phyloP scores from a whole-genome alignment of 2,329 filamentous ascomycete genomes.

The Aureobasidium sp. region DNA sequence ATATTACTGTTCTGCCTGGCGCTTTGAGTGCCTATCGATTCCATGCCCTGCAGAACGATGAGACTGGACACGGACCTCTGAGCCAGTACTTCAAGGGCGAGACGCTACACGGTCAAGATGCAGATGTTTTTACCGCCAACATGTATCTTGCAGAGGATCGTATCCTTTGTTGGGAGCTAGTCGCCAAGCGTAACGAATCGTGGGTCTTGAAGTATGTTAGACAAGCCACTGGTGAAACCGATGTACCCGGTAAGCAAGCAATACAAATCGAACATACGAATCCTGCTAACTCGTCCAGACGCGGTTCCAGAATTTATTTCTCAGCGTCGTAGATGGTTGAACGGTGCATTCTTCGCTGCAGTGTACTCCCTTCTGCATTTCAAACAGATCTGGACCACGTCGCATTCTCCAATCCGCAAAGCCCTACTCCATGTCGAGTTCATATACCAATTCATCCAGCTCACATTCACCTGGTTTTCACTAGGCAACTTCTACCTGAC shows the following conservation, averaged over 20 bases:
- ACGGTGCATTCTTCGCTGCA: conserved; percentile 96
- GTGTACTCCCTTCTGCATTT: conserved; percentile 97
- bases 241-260: conserved; percentile 72
- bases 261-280: not conserved
- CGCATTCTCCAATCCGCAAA: conserved; percentile 85
- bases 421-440: conserved; percentile 91
- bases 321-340: conserved; percentile 92
- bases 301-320: conserved; percentile 94
- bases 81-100: conserved; percentile 99
- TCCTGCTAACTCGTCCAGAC: conserved; percentile 46
- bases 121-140: conserved; percentile 95
- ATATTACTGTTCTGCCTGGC: conserved; percentile 93
- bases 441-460: conserved; percentile 84
- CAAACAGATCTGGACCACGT: conserved; percentile 84
- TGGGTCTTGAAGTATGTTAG: conserved; percentile 99
- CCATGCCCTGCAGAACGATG: conserved; percentile 92
- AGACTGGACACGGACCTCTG: conserved; percentile 86
- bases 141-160: conserved; percentile 90
- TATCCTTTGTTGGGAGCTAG: conserved; percentile 88
- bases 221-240: conserved; percentile 91
- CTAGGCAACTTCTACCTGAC: conserved; percentile 97
- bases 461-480: conserved; percentile 96
- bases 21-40: conserved; percentile 93
- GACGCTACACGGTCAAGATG: conserved; percentile 89
- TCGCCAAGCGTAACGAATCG: conserved; percentile 86